These are phyloP conservation scores for Jimgerdemannia lactiflua DNA, from an alignment of 192 early-diverging fungal genomes.

Conservation along the genomic window DNA sequence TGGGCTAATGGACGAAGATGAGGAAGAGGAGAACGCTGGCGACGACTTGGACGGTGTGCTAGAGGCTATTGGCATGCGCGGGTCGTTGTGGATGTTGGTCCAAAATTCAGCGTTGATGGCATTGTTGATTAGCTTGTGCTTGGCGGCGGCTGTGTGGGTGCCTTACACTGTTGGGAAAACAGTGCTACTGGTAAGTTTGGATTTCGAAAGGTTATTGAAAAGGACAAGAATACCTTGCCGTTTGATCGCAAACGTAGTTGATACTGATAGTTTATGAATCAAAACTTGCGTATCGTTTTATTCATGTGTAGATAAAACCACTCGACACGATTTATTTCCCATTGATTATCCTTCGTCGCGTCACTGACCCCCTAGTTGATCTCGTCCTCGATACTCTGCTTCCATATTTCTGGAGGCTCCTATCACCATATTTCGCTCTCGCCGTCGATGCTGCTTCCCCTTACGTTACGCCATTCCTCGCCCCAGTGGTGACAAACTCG, in stretches of 20 bases:
- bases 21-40: slow-evolving; percentile 50
- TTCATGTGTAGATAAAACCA: slow-evolving; percentile 40
- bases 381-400: slow-evolving; percentile 54
- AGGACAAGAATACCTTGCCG: slow-evolving; percentile 3
- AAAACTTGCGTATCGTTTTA: background rate
- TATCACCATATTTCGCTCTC: background rate
- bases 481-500: background rate
- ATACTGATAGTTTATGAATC: no score
- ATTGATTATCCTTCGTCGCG: slow-evolving; percentile 49
- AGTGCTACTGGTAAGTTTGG: slow-evolving; percentile 31
- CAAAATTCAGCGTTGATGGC: slow-evolving; percentile 83
- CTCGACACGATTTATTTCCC: slow-evolving; percentile 47
- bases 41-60: slow-evolving; percentile 75
- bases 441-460: background rate
- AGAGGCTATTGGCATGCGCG: slow-evolving; percentile 90
- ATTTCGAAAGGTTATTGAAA: background rate
- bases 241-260: no score
- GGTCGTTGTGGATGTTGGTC: slow-evolving; percentile 71
- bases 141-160: slow-evolving; percentile 69
- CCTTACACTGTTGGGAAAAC: slow-evolving; percentile 69
- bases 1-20: slow-evolving; percentile 15
- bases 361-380: slow-evolving; percentile 75
- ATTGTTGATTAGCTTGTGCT: slow-evolving; percentile 65
- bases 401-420: slow-evolving; percentile 25
- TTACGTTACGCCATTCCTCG: background rate